Evolutionary conservation across 2,329 filamentous ascomycete genomes (phyloP), one percentile per base, ranked within the genome.

Genomic region (Aspergillus amoenus): DNA sequence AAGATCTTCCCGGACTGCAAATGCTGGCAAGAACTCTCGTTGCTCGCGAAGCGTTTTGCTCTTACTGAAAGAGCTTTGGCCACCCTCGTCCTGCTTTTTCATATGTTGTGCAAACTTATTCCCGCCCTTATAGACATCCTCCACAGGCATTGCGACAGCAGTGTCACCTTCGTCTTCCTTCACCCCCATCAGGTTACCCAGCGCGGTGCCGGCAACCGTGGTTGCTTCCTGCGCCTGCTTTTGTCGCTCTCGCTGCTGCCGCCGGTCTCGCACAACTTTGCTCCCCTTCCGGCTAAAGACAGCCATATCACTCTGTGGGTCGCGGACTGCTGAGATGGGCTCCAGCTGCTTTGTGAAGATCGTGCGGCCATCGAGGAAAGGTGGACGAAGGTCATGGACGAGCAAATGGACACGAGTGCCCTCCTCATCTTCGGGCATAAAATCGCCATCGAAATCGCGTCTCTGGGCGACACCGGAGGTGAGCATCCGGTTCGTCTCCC

Each of bases 401-500:
- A 99, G 79, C 40, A 99, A 78, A 78, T 99, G 94, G 13, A 97
- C 86, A 59, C 95, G 84, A 7, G 89, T 96, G 22, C 86, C 87
- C 70, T 99, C 94, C 48, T 97, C 89, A 62, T 99, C 94, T 17
- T 78, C 75, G 62, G 96, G 88, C 51, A 88, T 88, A 68, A 97
- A 96, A 69, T 94, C 91, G 47, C 85, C 83, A 22, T 88, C 87
- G 70, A 91, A 85, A 67, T 94, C 90, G 64, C 91, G 82, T 68
- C 93, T 82, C 74, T 99, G 95, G 17, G 94, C 94, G 17, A 99
- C 93, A 56, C 93, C 93, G 18, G 93, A 97, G 1, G 93, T 94
- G 59, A 99, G 82, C 94, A 99, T 97, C 58, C 94, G 90, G 73
- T 99, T 99, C 15, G 93, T 94, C 75, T 99, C 95, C 94, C 94